These are phyloP conservation scores for Kwoniella botswanensis DNA, from an alignment of 768 basidiomycete genomes.

Conservation along the genomic window DNA sequence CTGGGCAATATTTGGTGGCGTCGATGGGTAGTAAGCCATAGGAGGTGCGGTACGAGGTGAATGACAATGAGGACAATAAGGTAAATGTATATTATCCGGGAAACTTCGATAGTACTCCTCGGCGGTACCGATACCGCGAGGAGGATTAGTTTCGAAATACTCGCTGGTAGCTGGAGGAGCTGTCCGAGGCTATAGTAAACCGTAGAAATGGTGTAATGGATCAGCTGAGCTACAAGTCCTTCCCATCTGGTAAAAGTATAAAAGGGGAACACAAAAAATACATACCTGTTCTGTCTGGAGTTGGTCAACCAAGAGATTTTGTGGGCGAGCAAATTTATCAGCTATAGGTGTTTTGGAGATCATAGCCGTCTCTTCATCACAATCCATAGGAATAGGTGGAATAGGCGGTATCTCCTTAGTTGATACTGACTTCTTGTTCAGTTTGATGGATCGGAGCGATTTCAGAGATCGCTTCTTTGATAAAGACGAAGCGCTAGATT, in stretches of 20 bases:
- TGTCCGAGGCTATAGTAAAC: not conserved
- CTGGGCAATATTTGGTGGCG: not conserved
- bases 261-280: too few species aligned
- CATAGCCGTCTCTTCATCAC: not conserved
- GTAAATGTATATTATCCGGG: not conserved
- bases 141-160: too few species aligned
- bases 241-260: too few species aligned
- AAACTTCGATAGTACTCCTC: not conserved
- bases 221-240: too few species aligned
- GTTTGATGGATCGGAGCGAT: not conserved
- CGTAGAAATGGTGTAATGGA: too few species aligned
- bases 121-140: too few species aligned
- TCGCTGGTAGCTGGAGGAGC: not conserved
- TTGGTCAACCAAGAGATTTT: not conserved
- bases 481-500: not conserved
- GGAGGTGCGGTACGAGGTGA: not conserved
- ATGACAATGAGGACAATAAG: not conserved
- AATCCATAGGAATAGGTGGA: not conserved
- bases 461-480: not conserved
- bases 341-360: constrained; percentile 11
- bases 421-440: not conserved
- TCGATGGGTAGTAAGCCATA: not conserved
- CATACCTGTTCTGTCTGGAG: not conserved
- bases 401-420: not conserved
- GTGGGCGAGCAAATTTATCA: constrained; percentile 1